A percentile compares a stretch with the other conserved stretches of the same genome.
phyloP scores from a whole-genome alignment of 2,329 filamentous ascomycete species.

The Exophiala dermatitidis region DNA sequence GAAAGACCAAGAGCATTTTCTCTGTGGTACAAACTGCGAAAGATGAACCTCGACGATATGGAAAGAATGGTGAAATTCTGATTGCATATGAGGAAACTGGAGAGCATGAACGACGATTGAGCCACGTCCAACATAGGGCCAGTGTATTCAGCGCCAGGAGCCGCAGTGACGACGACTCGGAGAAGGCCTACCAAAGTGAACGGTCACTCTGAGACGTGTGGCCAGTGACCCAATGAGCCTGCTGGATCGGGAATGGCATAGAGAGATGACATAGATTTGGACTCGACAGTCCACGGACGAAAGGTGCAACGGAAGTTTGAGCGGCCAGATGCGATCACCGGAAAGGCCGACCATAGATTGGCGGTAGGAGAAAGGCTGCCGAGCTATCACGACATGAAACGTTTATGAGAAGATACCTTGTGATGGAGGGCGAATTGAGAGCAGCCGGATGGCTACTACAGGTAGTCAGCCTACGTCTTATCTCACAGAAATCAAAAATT shows the following conservation, averaged over 20 bases:
- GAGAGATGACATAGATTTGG: not conserved
- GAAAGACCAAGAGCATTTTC: conserved; percentile 46
- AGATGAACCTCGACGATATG: conserved; percentile 50
- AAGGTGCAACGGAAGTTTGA: not conserved
- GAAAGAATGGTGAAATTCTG: conserved; percentile 51
- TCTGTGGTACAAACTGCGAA: conserved; percentile 45
- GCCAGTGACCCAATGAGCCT: not conserved
- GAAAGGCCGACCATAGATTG: not conserved
- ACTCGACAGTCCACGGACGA: not conserved
- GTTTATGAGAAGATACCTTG: not conserved
- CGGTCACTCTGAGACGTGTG: conserved; percentile 1
- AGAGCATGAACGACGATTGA: conserved; percentile 33
- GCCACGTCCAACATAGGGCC: conserved; percentile 13
- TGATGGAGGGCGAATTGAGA: not conserved
- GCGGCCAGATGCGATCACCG: not conserved
- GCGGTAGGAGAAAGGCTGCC: not conserved
- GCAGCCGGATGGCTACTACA: not conserved
- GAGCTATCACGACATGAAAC: not conserved
- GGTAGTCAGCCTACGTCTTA: too few relatives aligned
- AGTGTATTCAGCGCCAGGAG: conserved; percentile 8
- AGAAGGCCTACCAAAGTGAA: conserved; percentile 7
- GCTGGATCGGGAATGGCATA: not conserved
- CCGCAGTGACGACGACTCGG: conserved; percentile 1
- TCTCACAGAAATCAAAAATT: too few relatives aligned
- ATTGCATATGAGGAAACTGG: conserved; percentile 45